phyloP scores from a whole-genome alignment of 129 eudicot species.

The Calendula officinalis region DNA sequence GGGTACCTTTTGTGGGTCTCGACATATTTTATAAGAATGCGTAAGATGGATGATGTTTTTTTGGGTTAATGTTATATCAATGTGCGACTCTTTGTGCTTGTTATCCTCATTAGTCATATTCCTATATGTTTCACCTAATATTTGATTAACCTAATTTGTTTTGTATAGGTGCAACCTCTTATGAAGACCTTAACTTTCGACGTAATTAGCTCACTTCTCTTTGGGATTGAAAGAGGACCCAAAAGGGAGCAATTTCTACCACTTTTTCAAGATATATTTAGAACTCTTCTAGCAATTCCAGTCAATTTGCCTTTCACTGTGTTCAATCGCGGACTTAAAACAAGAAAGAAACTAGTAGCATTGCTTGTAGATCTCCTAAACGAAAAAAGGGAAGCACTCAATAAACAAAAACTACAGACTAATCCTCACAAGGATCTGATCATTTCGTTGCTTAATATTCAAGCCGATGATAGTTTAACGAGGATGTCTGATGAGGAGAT shows the following conservation, averaged over 20 bases:
- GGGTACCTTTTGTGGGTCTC: too few species aligned
- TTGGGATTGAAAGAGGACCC: slow-evolving; percentile 53
- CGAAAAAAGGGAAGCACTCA: slow-evolving; percentile 43
- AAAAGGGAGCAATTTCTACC: slow-evolving; percentile 39
- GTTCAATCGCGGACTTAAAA: slow-evolving; percentile 43
- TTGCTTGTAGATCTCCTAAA: slow-evolving; percentile 34
- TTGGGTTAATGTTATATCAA: too few species aligned
- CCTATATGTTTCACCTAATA: not conserved
- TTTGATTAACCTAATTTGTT: not conserved
- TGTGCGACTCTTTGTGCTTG: too few species aligned
- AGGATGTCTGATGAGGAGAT: slow-evolving; percentile 43
- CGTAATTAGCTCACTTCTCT: slow-evolving; percentile 39
- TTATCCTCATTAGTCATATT: too few species aligned
- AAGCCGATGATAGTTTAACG: slow-evolving; percentile 28
- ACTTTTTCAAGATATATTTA: slow-evolving; percentile 38
- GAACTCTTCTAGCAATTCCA: slow-evolving; percentile 29
- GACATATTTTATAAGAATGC: too few species aligned
- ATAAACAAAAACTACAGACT: slow-evolving; percentile 28
- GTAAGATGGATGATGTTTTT: too few species aligned
- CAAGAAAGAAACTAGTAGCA: slow-evolving; percentile 40
- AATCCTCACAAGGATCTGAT: slow-evolving; percentile 49
- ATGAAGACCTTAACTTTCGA: slow-evolving; percentile 46
- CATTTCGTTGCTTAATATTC: slow-evolving; percentile 48
- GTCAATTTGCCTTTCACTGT: slow-evolving; percentile 48
- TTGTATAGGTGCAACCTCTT: slow-evolving; percentile 46